A percentile compares a stretch with the other conserved stretches of the same genome.
Evolutionary conservation across 1,139 yeast genomes (phyloP).

Genomic region (Sugiyamaella neomexicana): DNA sequence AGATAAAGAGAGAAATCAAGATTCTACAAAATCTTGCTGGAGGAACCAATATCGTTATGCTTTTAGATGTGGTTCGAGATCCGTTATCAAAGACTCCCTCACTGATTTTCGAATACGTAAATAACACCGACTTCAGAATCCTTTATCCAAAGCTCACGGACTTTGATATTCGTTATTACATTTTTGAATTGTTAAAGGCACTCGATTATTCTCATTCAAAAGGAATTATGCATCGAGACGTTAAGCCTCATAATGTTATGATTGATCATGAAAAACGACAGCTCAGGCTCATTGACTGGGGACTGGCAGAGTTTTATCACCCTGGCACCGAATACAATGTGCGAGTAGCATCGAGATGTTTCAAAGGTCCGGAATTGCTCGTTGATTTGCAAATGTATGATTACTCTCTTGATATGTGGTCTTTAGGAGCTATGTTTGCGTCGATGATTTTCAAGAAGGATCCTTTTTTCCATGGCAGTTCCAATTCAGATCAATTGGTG

Average conservation of each 20-base stretch:
- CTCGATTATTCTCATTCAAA: slow-evolving; percentile 92
- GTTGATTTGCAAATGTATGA: slow-evolving; percentile 94
- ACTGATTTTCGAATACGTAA: slow-evolving; percentile 83
- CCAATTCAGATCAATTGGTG: slow-evolving; percentile 93
- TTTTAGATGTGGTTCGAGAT: slow-evolving; percentile 87
- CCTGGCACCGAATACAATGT: slow-evolving; percentile 94
- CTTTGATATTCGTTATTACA: slow-evolving; percentile 81
- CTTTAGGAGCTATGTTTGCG: slow-evolving; percentile 97
- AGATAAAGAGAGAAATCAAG: slow-evolving; percentile 92
- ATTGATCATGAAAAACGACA: slow-evolving; percentile 77
- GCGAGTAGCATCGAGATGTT: slow-evolving; percentile 96
- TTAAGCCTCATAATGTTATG: slow-evolving; percentile 98
- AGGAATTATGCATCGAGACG: slow-evolving; percentile 99
- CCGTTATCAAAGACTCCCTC: slow-evolving; percentile 92
- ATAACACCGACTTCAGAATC: slow-evolving; percentile 87
- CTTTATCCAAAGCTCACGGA: slow-evolving; percentile 88
- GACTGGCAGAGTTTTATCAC: slow-evolving; percentile 96
- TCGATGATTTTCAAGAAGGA: slow-evolving; percentile 94
- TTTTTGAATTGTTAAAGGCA: slow-evolving; percentile 84
- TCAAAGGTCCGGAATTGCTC: slow-evolving; percentile 94
- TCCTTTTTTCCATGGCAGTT: slow-evolving; percentile 95
- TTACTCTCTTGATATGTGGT: slow-evolving; percentile 94
- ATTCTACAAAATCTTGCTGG: slow-evolving; percentile 85
- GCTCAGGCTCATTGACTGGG: slow-evolving; percentile 95
- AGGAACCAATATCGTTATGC: slow-evolving; percentile 79